Evolutionary conservation across 225 moss, liverwort and hornwort genomes (phyloP), one percentile per base, ranked within the genome.

Genomic region (Takakia lepidozioides): DNA sequence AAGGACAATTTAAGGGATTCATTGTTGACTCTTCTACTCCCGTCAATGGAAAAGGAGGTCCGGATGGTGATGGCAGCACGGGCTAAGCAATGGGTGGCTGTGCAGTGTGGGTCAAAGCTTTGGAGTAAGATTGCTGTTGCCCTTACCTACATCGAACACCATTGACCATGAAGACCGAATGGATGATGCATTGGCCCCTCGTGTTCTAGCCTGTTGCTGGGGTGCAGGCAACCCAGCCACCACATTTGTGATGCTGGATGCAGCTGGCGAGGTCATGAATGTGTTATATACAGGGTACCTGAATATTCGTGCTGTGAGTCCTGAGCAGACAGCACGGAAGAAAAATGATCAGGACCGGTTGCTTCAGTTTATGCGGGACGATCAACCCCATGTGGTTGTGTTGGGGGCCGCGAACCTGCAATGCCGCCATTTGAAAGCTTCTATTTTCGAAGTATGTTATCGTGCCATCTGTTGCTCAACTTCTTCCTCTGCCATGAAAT

Each of bases 181-280:
- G 46, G 67, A 78, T 48, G 91, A 87, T 48, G 81, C 74, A 55
- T 68, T 83, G 50, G 71, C 84, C 25, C 78, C 87, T 28, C 84
- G 83, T 52, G 91, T 98, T 40, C 73, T 98, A 73, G 91, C 98
- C 30, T 98, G 98, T 54, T 98, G 98, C 69, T 98, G 98, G 98
- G 91, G 98, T 38, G 70, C 87, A 45, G 98, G 98, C 53, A 98
- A 87, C 59, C 98, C 98, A 56, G 87, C 91, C 34, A 98, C 91
- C 36, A 98, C 98, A 37, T 98, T 98, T 71, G 98, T 98, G 55
- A 98, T 98, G 98, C 59, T 98, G 59, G 98, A 98, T 62, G 29
- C 75, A 38, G 83, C 85, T 50, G 98, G 98, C 25, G 98, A 98
- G 70, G 76, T 98, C 46, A 82, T 88, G 51, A 91, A 85, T 55